Percentiles rank a stretch among this genome's conserved stretches.
phyloP scores from a whole-genome alignment of 441 rosid genomes.

The Kokia cookei region DNA sequence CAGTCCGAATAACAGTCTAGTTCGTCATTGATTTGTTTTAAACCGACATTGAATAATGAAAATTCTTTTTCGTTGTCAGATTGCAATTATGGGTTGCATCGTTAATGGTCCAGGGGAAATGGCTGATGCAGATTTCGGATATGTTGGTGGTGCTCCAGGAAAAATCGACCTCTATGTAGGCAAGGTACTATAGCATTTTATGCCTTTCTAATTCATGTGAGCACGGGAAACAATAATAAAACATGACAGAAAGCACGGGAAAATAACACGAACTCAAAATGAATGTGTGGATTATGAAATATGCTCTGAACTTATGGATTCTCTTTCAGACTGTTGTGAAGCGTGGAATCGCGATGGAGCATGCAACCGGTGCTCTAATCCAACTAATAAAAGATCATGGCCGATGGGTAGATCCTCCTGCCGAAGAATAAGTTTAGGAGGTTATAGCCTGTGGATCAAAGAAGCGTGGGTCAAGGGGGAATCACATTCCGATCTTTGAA shows the following conservation, averaged over 20 bases:
- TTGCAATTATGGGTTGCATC: slow-evolving; percentile 99
- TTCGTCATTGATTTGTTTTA: background rate
- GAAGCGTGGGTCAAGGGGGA: background rate
- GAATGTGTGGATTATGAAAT: background rate
- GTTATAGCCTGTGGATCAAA: background rate
- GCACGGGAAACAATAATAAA: background rate
- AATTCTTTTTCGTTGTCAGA: slow-evolving; percentile 28
- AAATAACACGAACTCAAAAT: background rate
- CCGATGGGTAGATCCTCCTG: slow-evolving; percentile 88
- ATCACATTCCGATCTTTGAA: background rate
- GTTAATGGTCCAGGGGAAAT: slow-evolving; percentile 98
- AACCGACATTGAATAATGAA: background rate
- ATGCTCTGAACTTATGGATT: background rate
- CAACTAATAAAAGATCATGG: slow-evolving; percentile 89
- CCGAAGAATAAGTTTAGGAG: slow-evolving; percentile 44
- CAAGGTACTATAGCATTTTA: slow-evolving; percentile 39
- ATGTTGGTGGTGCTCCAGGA: slow-evolving; percentile 96
- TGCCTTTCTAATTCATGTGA: too few species aligned
- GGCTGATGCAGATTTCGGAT: slow-evolving; percentile 99
- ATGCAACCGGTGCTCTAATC: slow-evolving; percentile 82
- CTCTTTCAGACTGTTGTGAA: slow-evolving; percentile 81
- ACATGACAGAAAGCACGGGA: background rate
- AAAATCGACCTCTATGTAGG: slow-evolving; percentile 93
- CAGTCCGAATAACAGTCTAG: background rate
- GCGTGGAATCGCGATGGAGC: slow-evolving; percentile 87